These are phyloP conservation scores for Salvia splendens DNA, from an alignment of 257 asterid species.

Conservation along the genomic window DNA sequence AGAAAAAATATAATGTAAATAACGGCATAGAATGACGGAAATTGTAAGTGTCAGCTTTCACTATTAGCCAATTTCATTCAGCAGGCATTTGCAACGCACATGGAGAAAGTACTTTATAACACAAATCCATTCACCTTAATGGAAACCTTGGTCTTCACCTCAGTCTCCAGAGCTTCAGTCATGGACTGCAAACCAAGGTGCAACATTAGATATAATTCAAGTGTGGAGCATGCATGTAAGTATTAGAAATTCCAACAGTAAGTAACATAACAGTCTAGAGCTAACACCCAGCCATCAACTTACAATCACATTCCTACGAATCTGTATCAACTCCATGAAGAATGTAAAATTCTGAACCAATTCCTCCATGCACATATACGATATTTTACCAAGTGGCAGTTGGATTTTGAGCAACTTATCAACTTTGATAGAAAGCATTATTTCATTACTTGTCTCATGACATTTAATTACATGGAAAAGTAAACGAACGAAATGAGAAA, in stretches of 20 bases:
- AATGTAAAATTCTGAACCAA: slow-evolving; percentile 2
- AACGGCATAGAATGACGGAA: slow-evolving; percentile 5
- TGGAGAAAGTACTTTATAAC: slow-evolving; percentile 9
- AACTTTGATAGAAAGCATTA: slow-evolving; percentile 2
- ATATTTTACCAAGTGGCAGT: not conserved
- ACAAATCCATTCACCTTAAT: slow-evolving; percentile 58
- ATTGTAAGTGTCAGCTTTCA: slow-evolving; percentile 8
- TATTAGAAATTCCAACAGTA: no score
- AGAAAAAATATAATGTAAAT: slow-evolving; percentile 1
- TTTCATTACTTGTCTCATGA: not conserved
- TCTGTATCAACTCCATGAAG: not conserved
- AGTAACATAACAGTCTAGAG: slow-evolving; percentile 18
- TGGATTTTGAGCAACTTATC: not conserved
- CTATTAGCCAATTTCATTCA: slow-evolving; percentile 10
- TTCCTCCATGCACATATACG: not conserved
- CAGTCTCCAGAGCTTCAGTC: slow-evolving; percentile 84
- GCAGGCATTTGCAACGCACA: slow-evolving; percentile 16
- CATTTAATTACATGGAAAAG: not conserved
- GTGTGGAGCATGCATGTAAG: slow-evolving; percentile 18
- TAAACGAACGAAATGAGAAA: no score
- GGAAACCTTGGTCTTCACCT: slow-evolving; percentile 81
- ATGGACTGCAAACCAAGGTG: slow-evolving; percentile 60
- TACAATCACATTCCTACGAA: slow-evolving; percentile 1
- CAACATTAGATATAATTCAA: slow-evolving; percentile 18
- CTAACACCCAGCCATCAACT: slow-evolving; percentile 1